Base-by-base conservation (phyloP, 768 basidiomycete species). In the Melanogaster broomeanus region DNA sequence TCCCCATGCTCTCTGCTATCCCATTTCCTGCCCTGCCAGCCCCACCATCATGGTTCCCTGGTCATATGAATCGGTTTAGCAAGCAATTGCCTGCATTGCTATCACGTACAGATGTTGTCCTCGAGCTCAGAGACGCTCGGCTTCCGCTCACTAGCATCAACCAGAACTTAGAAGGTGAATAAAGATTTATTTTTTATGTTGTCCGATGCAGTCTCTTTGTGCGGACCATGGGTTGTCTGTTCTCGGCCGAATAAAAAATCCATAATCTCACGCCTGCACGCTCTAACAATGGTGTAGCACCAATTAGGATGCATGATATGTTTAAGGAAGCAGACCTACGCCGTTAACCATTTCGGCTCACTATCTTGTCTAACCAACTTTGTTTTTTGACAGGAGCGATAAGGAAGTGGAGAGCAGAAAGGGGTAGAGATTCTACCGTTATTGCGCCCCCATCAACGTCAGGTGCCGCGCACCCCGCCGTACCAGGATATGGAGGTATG, bases 141-240 rank as follows among this genome's bases (percentile, higher is more conserved):
- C 77, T 98, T 48, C 96, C 96, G 6, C 76, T 98, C 56, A 95
- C 95, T 19, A 94, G 91, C 59, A 90, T 98, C 68, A 98, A 98
- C 69, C 81, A 85, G 51, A 84, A 83, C 16, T 81, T 98, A 50
- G 94, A 98, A 79, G 82, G 87, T 88, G 71, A 64, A 83, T 62
- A 28, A 0, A 9, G 37, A 30, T 2, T 3, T 0, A 15, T 7
- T 19, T 19, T 21, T 18, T 6, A 34, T 12, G 8, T 11, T 3
- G 25, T n/a, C 33, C 19, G 12, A 9, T 33, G 4, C 15, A n/a
- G 21, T 28, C 43, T 18, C 33, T 34, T 19, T 48, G 3, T 13
- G 19, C 15, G 46, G 40, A 22, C 3, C 9, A 37, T 37, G 34
- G 39, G 41, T 43, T 40, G 38, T 51, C 55, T 35, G n/a, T 51